Base-by-base conservation (phyloP, 2,329 filamentous ascomycete genomes). In the Cercospora beticola region DNA sequence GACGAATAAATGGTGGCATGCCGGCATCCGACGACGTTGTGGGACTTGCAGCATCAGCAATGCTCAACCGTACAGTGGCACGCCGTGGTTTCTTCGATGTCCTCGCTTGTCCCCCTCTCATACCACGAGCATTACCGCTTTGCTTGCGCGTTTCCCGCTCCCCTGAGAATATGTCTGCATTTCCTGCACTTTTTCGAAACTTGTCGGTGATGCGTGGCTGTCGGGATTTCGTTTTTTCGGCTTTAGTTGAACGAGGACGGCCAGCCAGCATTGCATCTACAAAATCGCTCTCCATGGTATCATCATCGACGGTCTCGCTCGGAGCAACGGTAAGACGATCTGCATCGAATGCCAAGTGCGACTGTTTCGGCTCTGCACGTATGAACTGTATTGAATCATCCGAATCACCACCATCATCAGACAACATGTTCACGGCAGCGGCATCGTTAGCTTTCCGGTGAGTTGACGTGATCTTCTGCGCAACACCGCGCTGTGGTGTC, bases 1-100 rank as follows among this genome's bases (percentile, higher is more conserved):
- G 75, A 63, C 82, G 82, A 5, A 89, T 78, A 64, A 89, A 89
- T 23, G 82, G 82, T 8, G 87, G 81, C 71, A 66, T 72, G 66
- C 33, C 70, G 71, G 52, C 73, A 4, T 71, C 71, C 21, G 74
- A 68, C 68, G 81, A 72, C 76, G 79, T 73, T 71, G 80, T 74
- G n/a, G 80, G 26, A 28, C 14, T 62, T 12, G 72, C 66, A 10
- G 71, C 79, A 78, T 89, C 87, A 6, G 87, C 74, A 18, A 89
- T 84, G 68, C 86, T 84, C 74, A 85, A 74, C 52, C 9, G 40
- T 7, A 40, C 30, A 14, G 26, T 1, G 5, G 30, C 6, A 14
- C 62, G 62, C 23, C 12, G 31, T 40, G 52, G 23, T 30, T 14
- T 43, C 33, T 23, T 26, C 3, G 56, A 36, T 26, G 18, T 10